Evolutionary conservation across 176 grass and related monocot genomes (phyloP), one percentile per base, ranked within the genome.

Genomic region (Aegilops bicornis): DNA sequence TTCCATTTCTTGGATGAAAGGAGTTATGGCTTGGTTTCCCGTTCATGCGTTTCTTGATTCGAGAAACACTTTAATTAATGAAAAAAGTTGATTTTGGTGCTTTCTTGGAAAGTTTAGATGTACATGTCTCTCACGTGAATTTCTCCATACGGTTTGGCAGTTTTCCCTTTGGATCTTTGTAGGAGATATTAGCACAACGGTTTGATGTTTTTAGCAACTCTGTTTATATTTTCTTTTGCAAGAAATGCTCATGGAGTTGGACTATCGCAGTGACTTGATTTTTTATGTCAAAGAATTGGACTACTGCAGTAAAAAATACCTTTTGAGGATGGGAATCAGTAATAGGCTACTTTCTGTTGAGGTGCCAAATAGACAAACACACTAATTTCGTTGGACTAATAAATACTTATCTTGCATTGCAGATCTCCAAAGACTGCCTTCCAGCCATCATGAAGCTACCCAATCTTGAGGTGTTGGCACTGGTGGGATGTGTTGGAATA

Each of bases 391-490:
- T 72, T 80, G 5, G 31, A 86, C 73, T 72, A 33, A 81, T 4
- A 50, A 31, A 64, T 69, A 62, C 50, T 40, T 54, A 22, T 32
- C 29, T 65, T 56, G 23, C 30, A 10, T 69, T 79, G 64, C 94
- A 95, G 93, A 90, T 95, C 47, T 91, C 94, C 78, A 89, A 91
- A 59, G 73, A 94, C 19, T 91, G 86, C 54, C 80, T 98, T 76
- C 42, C 88, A 60, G 59, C 86, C 56, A 85, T 96, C 81, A 74
- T 92, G 72, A 95, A 85, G 80, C 83, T 98, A 43, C 92, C 90
- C 8, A 82, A 88, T 47, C 93, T 98, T 19, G 27, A 98, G 72
- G 84, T 91, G 45, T 47, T 98, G 69, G 50, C 69, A 66, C 82
- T 98, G 62, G 76, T 86, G 60, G 93, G 88, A 52, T 96, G 96